Evolutionary conservation across 306 rosid genomes (phyloP), one percentile per base, ranked within the genome.

Genomic region (Rubus parviflorus): DNA sequence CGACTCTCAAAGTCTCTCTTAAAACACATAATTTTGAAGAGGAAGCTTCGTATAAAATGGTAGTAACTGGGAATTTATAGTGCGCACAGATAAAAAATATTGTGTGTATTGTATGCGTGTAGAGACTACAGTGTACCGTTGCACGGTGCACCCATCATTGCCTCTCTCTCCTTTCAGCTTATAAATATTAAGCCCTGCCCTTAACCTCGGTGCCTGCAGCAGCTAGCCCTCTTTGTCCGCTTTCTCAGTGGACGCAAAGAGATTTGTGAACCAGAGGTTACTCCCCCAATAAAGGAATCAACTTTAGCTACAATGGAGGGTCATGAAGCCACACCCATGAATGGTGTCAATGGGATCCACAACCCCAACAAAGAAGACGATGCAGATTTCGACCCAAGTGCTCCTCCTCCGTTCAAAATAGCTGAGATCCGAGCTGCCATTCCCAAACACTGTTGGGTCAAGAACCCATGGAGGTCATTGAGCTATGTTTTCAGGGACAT

Each of bases 381-480:
- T 23, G 63, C 15, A 17, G 62, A 58, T 85, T 95, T 95, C 65
- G 97, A 95, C 83, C 96, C 97, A 30, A 84, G 92, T 75, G 94
- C 91, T 51, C 96, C 96, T 48, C 99, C 99, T 25, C 97, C 97
- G 0, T 95, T 95, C 23, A 88, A 84, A 80, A 89, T 95, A 19
- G 90, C 90, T 7, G 97, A 92, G 63, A 91, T 95, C 84, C 88
- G 99, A 58, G 93, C 93, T 0, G 88, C 97, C 68, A 95, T 95
- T 81, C 99, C 99, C 2, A 79, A 64, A 25, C 97, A 95, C 81
- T 95, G 99, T 37, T 95, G 99, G 99, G 74, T 85, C 23, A 95
- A 92, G 86, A 85, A 81, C 68, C 85, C 97, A 23, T 92, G 91
- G 94, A 79, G 83, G 61, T 95, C 99, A 49, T 74, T 95, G 22